Percentiles rank a stretch among this genome's conserved stretches.
phyloP scores from a whole-genome alignment of 352 stramenopile genomes.

The Phytophthora nicotianae region DNA sequence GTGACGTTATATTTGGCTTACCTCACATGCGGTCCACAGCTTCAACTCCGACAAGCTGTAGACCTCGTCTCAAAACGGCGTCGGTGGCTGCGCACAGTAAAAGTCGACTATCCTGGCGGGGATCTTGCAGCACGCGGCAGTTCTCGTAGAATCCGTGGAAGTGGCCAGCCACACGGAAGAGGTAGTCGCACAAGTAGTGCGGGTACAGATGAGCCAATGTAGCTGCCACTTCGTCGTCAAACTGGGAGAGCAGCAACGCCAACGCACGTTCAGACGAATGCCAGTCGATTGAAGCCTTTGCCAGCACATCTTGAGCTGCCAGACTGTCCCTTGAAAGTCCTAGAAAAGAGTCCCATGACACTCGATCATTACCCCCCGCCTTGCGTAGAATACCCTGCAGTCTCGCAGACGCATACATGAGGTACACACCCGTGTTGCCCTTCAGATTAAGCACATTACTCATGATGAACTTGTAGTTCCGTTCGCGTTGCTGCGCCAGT shows the following conservation, averaged over 20 bases:
- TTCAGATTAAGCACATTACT: conserved; percentile 83
- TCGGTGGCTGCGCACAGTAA: conserved; percentile 79
- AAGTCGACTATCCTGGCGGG: conserved; percentile 69
- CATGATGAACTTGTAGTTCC: conserved; percentile 89
- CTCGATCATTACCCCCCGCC: conserved; percentile 29
- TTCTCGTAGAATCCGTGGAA: conserved; percentile 88
- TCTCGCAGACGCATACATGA: conserved; percentile 80
- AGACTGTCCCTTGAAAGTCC: conserved; percentile 32
- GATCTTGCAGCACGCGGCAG: conserved; percentile 71
- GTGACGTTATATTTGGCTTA: conserved; percentile 24
- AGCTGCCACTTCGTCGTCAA: conserved; percentile 74
- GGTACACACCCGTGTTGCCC: conserved; percentile 85
- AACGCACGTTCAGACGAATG: conserved; percentile 69
- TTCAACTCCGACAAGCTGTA: conserved; percentile 73
- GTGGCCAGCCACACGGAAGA: conserved; percentile 77
- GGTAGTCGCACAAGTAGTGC: conserved; percentile 82
- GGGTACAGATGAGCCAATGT: conserved; percentile 67
- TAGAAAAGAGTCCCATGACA: conserved; percentile 32
- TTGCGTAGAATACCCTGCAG: conserved; percentile 80
- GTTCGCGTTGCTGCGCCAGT: conserved; percentile 78
- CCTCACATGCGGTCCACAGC: conserved; percentile 79
- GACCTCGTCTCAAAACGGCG: conserved; percentile 63
- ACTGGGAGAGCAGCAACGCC: conserved; percentile 76
- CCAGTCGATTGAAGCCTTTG: conserved; percentile 56
- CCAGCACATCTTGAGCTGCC: conserved; percentile 42